These are phyloP conservation scores for Metschnikowia chrysomelidarum DNA, from an alignment of 805 yeast genomes.

Conservation along the genomic window DNA sequence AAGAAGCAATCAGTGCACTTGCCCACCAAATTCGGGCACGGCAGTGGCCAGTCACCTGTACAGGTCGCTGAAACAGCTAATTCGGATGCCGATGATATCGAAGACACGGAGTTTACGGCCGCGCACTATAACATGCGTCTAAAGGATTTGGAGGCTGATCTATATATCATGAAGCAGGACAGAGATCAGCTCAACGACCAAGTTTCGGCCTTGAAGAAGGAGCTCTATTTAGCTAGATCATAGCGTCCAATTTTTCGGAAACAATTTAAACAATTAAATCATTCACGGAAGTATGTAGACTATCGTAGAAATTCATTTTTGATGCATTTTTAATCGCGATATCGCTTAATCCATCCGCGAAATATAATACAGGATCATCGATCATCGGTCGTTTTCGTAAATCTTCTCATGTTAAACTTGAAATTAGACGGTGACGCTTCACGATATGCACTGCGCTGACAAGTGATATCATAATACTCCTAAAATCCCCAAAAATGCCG, in stretches of 20 bases:
- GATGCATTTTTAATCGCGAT: too few species aligned
- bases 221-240: constrained; percentile 34
- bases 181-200: constrained; percentile 73
- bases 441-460: too few species aligned
- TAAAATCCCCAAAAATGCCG: not conserved
- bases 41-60: constrained; percentile 5
- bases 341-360: too few species aligned
- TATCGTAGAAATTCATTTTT: too few species aligned
- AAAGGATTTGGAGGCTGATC: constrained; percentile 80
- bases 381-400: too few species aligned
- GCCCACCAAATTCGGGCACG: constrained; percentile 9
- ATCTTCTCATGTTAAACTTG: too few species aligned
- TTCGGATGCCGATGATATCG: constrained; percentile 23
- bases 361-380: too few species aligned
- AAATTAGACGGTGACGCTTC: too few species aligned
- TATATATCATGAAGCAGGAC: constrained; percentile 77
- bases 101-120: constrained; percentile 28
- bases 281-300: too few species aligned
- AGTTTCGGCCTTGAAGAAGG: constrained; percentile 57
- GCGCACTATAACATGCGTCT: constrained; percentile 73
- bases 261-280: constrained; percentile 4
- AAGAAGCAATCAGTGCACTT: constrained; percentile 11
- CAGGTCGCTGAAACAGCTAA: constrained; percentile 13
- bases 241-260: too few species aligned
- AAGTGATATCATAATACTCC: too few species aligned